Evolutionary conservation across 2,329 filamentous ascomycete species (phyloP), one percentile per base, ranked within the genome.

Genomic region (Penicillium sp.): DNA sequence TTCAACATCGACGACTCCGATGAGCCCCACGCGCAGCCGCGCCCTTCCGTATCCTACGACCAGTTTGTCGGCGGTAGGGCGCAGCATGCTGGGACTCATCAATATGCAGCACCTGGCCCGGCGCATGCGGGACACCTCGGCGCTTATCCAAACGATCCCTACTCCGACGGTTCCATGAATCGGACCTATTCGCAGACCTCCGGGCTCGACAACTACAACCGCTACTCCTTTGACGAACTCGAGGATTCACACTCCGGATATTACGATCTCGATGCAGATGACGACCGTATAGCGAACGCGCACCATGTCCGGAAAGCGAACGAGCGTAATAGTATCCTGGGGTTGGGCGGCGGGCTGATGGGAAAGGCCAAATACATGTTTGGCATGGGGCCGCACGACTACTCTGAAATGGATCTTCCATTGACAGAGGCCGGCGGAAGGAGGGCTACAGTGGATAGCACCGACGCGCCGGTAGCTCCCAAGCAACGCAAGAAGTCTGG

Each of bases 341-440:
- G 86, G 61, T 75, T 97, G 65, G 92, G 92, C 55, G 92, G 92
- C 55, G 92, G 92, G 16, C 76, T 97, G 55, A 78, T 96, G 65
- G 94, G 92, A 40, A 86, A 82, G 66, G 88, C 92, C 38, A 97
- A 95, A 78, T 92, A 88, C 69, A 90, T 88, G 80, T 76, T 99
- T 55, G 92, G 94, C 47, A 91, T 96, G 85, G 87, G 84, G 9
- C 80, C 53, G n/a, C 62, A 87, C 13, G 35, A 38, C 57, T 97
- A 99, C 73, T 96, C 92, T 30, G 94, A 97, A 74, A 99, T 99
- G 94, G 92, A 99, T 69, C 79, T 99, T 48, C 94, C 94, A 13
- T 79, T 99, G 72, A 97, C 92, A 5, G 90, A 97, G 69, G 76
- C 87, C 42, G 82, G 79, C 47, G 81, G 79, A 43, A 76, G 79